A percentile compares a stretch with the other conserved stretches of the same genome.
Evolutionary conservation across 257 asterid genomes (phyloP).

Genomic region (Dorcoceras hygrometricum): DNA sequence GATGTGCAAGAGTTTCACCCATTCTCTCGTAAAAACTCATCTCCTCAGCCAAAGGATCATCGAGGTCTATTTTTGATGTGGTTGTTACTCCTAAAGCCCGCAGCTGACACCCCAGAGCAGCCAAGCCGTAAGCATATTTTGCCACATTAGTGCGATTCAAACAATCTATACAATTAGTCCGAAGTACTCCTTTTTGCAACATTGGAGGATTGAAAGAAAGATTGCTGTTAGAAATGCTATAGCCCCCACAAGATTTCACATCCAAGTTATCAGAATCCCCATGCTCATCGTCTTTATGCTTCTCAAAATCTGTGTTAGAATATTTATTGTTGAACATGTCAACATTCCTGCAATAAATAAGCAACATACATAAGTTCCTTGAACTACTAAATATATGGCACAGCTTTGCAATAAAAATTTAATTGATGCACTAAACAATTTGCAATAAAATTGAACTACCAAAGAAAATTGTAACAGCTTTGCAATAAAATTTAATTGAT

Average conservation of each 20-base stretch:
- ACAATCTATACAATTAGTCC: constrained; percentile 98
- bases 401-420: no score
- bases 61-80: constrained; percentile 72
- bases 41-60: constrained; percentile 94
- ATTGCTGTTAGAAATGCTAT: constrained; percentile 34
- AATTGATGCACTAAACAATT: no score
- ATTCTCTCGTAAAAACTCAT: constrained; percentile 91
- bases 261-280: constrained; percentile 48
- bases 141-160: constrained; percentile 99
- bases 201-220: constrained; percentile 50
- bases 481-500: no score
- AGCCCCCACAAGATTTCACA: constrained; percentile 39
- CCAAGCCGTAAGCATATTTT: constrained; percentile 94
- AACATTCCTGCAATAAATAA: constrained; percentile 62
- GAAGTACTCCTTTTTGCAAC: constrained; percentile 84
- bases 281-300: constrained; percentile 45
- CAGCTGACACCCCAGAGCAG: constrained; percentile 88
- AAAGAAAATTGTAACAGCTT: no score
- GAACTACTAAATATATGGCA: no score
- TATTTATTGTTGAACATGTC: constrained; percentile 36
- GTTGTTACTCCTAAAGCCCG: constrained; percentile 62
- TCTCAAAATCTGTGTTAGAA: constrained; percentile 41
- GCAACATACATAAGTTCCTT: no score
- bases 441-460: no score
- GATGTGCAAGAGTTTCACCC: constrained; percentile 99